phyloP scores from a whole-genome alignment of 192 early-diverging fungal genomes.

The Kickxella alabastrina region DNA sequence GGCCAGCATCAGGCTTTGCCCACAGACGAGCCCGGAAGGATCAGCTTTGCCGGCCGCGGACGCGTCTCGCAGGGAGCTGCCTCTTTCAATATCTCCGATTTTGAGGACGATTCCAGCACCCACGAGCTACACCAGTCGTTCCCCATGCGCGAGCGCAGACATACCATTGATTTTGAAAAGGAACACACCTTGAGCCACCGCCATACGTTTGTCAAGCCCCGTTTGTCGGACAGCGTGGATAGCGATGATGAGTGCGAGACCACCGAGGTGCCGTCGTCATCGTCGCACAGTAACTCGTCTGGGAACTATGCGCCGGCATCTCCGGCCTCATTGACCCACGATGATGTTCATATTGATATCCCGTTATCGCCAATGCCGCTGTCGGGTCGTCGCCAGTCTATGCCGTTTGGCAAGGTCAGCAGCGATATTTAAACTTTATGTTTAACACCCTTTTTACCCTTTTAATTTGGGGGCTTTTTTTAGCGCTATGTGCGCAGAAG shows the following conservation, averaged over 20 bases:
- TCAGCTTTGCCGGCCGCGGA: slow-evolving; percentile 24
- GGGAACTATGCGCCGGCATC: slow-evolving; percentile 30
- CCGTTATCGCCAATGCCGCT: slow-evolving; percentile 26
- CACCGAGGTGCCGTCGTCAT: slow-evolving; percentile 38
- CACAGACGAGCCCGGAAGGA: slow-evolving; percentile 43
- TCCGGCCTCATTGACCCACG: slow-evolving; percentile 12
- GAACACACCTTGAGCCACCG: slow-evolving; percentile 19
- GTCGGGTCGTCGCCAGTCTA: slow-evolving; percentile 21
- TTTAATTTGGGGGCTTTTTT: too few relatives aligned
- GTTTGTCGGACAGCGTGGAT: slow-evolving; percentile 9
- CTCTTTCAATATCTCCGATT: slow-evolving; percentile 39
- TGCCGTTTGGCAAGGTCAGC: slow-evolving; percentile 5
- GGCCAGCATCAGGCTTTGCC: slow-evolving; percentile 46
- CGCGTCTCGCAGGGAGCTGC: slow-evolving; percentile 22
- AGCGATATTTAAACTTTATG: not conserved
- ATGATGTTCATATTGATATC: slow-evolving; percentile 44
- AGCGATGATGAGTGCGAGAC: slow-evolving; percentile 23
- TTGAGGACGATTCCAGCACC: slow-evolving; percentile 29
- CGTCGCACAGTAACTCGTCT: slow-evolving; percentile 35
- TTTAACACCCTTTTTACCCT: too few relatives aligned
- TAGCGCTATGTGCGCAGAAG: too few relatives aligned
- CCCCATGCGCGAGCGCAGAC: slow-evolving; percentile 43
- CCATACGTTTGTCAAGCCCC: slow-evolving; percentile 15
- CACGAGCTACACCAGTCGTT: slow-evolving; percentile 28
- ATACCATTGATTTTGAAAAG: slow-evolving; percentile 37